phyloP scores from a whole-genome alignment of 495 filamentous ascomycete species.

The Aspergillus coremiiformis region DNA sequence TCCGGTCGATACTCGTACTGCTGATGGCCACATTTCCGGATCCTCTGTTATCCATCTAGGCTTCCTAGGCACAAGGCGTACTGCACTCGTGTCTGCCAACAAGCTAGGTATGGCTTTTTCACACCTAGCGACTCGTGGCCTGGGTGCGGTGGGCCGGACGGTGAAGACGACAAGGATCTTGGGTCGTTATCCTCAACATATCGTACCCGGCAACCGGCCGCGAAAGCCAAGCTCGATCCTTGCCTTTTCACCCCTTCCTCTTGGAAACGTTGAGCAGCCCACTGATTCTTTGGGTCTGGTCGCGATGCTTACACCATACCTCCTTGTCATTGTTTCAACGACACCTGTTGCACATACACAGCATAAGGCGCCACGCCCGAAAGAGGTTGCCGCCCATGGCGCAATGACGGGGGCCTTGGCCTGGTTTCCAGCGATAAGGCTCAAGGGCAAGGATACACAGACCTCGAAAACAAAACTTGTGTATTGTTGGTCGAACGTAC shows the following conservation, averaged over 20 bases:
- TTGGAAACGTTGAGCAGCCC: slow-evolving; percentile 83
- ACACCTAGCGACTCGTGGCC: slow-evolving; percentile 85
- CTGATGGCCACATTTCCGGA: slow-evolving; percentile 76
- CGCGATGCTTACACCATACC: slow-evolving; percentile 91
- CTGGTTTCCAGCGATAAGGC: slow-evolving; percentile 93
- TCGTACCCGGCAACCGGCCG: slow-evolving; percentile 49
- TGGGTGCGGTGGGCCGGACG: slow-evolving; percentile 73
- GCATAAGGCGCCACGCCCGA: slow-evolving; percentile 82
- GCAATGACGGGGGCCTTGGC: slow-evolving; percentile 89
- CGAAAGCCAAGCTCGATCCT: slow-evolving; percentile 93
- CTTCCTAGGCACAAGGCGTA: slow-evolving; percentile 92
- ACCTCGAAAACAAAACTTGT: slow-evolving; percentile 64
- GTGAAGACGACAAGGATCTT: slow-evolving; percentile 88
- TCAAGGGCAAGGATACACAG: slow-evolving; percentile 62
- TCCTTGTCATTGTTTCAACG: slow-evolving; percentile 93
- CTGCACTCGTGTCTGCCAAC: slow-evolving; percentile 95
- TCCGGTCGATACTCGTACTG: slow-evolving; percentile 54
- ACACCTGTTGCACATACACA: slow-evolving; percentile 94
- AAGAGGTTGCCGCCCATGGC: slow-evolving; percentile 80
- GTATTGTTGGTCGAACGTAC: slow-evolving; percentile 95
- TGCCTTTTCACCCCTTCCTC: slow-evolving; percentile 80
- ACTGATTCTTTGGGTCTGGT: slow-evolving; percentile 88
- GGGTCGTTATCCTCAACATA: slow-evolving; percentile 72
- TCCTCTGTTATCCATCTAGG: slow-evolving; percentile 78
- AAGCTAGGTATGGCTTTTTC: slow-evolving; percentile 97